Evolutionary conservation across 495 filamentous ascomycete genomes (phyloP).

Genomic region (Podospora pseudocomata): DNA sequence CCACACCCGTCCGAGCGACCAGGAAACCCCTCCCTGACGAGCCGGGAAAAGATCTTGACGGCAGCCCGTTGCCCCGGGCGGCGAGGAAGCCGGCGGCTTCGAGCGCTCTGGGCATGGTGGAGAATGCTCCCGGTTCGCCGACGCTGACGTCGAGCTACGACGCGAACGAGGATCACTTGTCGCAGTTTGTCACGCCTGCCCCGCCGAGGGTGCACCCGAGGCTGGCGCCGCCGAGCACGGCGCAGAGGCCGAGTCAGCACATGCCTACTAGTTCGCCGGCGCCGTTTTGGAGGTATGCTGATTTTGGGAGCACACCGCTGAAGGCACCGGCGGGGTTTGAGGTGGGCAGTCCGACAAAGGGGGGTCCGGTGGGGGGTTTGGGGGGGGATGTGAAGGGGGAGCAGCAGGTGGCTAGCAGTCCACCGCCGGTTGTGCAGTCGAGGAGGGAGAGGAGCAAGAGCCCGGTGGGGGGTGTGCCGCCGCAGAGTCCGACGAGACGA

Average conservation of each 20-base stretch:
- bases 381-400: background rate
- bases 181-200: conserved; percentile 74
- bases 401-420: background rate
- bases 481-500: conserved; percentile 14
- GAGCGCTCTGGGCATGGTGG: conserved; percentile 54
- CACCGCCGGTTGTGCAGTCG: background rate
- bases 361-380: conserved; percentile 14
- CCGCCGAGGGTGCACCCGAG: conserved; percentile 77
- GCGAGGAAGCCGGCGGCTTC: conserved; percentile 42
- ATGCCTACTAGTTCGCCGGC: conserved; percentile 93
- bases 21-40: conserved; percentile 49
- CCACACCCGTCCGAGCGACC: conserved; percentile 58
- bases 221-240: conserved; percentile 83
- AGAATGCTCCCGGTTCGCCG: conserved; percentile 61
- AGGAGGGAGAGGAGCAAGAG: background rate
- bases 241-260: conserved; percentile 86
- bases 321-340: conserved; percentile 48
- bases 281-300: conserved; percentile 92
- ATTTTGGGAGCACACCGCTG: conserved; percentile 74
- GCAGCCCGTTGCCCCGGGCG: conserved; percentile 51
- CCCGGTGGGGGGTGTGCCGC: conserved; percentile 15
- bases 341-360: conserved; percentile 52
- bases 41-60: conserved; percentile 43
- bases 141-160: conserved; percentile 62
- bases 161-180: conserved; percentile 43